Percentiles rank a stretch among this genome's conserved stretches.
phyloP scores from a whole-genome alignment of 176 grass and related monocot genomes.

The Carex scoparia region DNA sequence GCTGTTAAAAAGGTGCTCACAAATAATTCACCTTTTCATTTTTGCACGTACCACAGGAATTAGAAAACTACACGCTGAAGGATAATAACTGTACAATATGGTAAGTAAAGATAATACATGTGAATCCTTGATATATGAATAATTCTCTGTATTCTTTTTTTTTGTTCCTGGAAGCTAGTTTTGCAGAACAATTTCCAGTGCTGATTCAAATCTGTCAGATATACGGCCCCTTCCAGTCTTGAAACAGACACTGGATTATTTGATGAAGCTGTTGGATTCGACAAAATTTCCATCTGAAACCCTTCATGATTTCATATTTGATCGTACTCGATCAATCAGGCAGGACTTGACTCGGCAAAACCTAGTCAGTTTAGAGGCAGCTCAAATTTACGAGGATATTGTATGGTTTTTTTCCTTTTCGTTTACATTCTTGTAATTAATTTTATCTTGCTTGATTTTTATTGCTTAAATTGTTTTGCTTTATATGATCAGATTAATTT shows the following conservation, averaged over 20 bases:
- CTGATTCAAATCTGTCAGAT: constrained; percentile 44
- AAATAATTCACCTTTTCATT: background rate
- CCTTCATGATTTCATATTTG: constrained; percentile 93
- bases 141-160: constrained; percentile 5
- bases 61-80: background rate
- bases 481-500: background rate
- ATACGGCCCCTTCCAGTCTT: constrained; percentile 65
- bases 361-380: constrained; percentile 56
- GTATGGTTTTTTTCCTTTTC: constrained; percentile 39
- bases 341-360: constrained; percentile 89
- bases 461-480: background rate
- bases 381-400: constrained; percentile 83
- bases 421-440: background rate
- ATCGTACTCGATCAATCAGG: constrained; percentile 81
- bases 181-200: constrained; percentile 84
- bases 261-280: constrained; percentile 56
- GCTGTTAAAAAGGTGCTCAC: constrained; percentile 82
- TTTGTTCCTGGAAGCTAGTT: constrained; percentile 55
- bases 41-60: background rate
- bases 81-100: background rate
- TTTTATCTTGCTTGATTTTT: background rate
- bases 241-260: constrained; percentile 61
- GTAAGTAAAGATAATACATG: background rate
- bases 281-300: constrained; percentile 50
- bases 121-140: background rate